phyloP scores from a whole-genome alignment of 148 eudicot genomes.

The Chenopodium quinoa region DNA sequence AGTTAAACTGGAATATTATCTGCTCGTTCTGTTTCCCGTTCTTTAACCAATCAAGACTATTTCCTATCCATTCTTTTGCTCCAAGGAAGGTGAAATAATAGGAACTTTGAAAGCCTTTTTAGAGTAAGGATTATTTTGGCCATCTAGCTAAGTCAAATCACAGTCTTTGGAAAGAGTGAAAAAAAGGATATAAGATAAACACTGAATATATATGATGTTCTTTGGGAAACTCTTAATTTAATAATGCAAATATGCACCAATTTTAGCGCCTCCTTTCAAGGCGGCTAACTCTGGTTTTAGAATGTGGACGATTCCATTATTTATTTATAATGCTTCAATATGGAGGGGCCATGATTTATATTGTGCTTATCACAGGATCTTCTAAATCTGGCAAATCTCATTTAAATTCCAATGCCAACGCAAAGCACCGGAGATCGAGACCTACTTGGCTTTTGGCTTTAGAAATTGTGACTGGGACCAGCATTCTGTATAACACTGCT shows the following conservation, averaged over 20 bases:
- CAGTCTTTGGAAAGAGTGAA: not conserved
- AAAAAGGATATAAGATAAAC: not conserved
- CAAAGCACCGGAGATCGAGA: conserved; percentile 25
- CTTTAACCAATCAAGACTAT: not conserved
- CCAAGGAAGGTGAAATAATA: not conserved
- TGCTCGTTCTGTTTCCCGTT: not conserved
- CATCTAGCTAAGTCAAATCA: no score
- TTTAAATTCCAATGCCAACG: conserved; percentile 27
- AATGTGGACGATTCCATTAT: not conserved
- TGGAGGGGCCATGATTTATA: not conserved
- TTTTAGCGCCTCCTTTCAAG: not conserved
- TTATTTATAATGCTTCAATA: not conserved
- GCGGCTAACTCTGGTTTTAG: not conserved
- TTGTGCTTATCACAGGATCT: conserved; percentile 39
- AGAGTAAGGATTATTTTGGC: no score
- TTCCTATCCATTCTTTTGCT: no score
- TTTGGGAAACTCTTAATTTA: not conserved
- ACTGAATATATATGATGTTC: not conserved
- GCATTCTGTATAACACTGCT: no score
- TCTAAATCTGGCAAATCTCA: conserved; percentile 45
- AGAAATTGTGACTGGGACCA: no score
- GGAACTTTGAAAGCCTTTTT: not conserved
- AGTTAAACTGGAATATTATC: not conserved
- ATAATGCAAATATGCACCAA: not conserved
- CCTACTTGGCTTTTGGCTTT: no score